Conservation (phyloP, 2,329 filamentous ascomycete species). For the Trichoderma sp. region DNA sequence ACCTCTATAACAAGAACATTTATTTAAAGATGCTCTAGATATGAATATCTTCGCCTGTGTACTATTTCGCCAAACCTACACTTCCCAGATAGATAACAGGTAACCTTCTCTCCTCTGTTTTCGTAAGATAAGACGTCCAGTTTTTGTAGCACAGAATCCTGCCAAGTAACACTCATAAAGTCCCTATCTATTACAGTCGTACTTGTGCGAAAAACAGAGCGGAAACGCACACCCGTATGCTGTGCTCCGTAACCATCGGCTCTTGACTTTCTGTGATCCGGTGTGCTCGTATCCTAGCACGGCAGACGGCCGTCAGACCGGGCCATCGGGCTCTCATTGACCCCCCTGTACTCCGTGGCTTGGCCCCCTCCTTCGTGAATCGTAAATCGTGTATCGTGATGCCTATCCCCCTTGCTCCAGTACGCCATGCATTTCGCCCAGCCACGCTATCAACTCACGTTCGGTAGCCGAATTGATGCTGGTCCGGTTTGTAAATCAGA, state of each 20-base stretch:
- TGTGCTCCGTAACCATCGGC: neutral
- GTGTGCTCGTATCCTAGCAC: neutral
- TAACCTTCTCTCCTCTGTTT: neutral
- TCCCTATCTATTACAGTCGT: neutral
- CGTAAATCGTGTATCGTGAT: conserved; percentile 13
- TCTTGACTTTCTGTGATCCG: neutral
- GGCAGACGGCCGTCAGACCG: neutral
- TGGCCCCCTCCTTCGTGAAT: conserved; percentile 11
- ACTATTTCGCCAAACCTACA: neutral
- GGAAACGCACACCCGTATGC: neutral
- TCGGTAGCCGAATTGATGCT: neutral
- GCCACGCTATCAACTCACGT: neutral
- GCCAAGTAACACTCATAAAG: neutral
- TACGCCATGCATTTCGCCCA: neutral
- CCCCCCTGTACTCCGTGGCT: neutral
- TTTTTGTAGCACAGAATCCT: neutral
- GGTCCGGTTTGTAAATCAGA: neutral
- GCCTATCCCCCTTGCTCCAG: neutral
- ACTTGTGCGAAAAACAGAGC: neutral
- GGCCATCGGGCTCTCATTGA: neutral
- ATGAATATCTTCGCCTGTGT: neutral
- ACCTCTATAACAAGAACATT: neutral
- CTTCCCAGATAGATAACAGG: no score
- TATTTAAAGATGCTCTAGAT: neutral
- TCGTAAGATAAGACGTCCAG: neutral